Evolutionary conservation across 78 protist genomes (phyloP).

Genomic region (Dictyostelium brefeldianum): DNA sequence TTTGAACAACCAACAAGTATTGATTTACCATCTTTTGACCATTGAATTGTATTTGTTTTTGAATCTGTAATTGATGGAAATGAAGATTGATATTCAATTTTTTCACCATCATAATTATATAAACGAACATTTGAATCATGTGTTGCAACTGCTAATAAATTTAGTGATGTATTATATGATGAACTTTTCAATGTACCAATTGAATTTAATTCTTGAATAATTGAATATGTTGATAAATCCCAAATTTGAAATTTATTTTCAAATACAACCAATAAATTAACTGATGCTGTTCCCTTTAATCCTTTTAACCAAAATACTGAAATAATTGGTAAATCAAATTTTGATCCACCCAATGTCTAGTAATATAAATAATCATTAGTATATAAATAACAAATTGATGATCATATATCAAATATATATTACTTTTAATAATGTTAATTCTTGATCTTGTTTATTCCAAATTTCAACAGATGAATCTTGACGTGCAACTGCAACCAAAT

Average conservation of each 20-base stretch:
- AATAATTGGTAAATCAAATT: constrained; percentile 50
- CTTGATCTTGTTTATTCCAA: neutral
- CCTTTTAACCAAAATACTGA: constrained; percentile 6
- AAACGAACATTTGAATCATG: constrained; percentile 13
- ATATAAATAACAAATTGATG: neutral
- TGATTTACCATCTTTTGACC: constrained; percentile 9
- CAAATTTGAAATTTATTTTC: constrained; percentile 39
- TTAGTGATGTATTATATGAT: neutral
- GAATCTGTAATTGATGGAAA: constrained; percentile 23
- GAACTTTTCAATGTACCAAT: constrained; percentile 11
- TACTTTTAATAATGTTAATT: neutral
- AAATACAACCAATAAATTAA: constrained; percentile 30
- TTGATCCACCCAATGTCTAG: constrained; percentile 62
- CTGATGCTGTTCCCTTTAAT: neutral
- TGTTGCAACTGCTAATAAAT: constrained; percentile 18
- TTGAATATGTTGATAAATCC: constrained; percentile 37
- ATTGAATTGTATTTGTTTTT: neutral
- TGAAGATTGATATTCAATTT: constrained; percentile 30
- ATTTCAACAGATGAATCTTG: constrained; percentile 49
- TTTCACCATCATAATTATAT: constrained; percentile 10
- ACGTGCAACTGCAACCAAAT: constrained; percentile 46
- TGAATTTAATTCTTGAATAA: constrained; percentile 29
- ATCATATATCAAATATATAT: no score
- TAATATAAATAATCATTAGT: neutral
- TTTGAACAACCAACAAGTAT: neutral